Percentiles rank a stretch among this genome's conserved stretches.
Evolutionary conservation across 345 rosid species (phyloP).

Genomic region (Diplotaxis tenuifolia): DNA sequence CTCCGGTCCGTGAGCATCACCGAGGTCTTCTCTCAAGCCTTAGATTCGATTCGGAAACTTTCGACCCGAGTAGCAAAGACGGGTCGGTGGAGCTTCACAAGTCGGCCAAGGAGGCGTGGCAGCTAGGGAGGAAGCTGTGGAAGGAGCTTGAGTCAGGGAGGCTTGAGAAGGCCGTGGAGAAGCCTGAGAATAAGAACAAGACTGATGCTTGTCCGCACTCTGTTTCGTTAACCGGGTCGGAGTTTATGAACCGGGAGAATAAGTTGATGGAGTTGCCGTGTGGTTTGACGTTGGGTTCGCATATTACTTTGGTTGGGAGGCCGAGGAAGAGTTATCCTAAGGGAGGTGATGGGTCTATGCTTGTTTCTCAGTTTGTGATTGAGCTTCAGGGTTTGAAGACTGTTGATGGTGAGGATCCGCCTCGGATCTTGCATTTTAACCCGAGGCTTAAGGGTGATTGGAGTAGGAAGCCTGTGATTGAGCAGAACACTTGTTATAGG

Average conservation of each 20-base stretch:
- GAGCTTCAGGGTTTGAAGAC: slow-evolving; percentile 84
- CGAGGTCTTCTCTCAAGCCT: slow-evolving; percentile 57
- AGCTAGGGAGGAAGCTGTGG: slow-evolving; percentile 73
- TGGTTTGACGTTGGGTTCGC: slow-evolving; percentile 86
- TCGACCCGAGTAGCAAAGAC: slow-evolving; percentile 53
- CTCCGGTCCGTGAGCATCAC: slow-evolving; percentile 26
- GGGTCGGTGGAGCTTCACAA: slow-evolving; percentile 74
- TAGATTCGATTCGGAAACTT: slow-evolving; percentile 52
- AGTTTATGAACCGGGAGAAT: slow-evolving; percentile 47
- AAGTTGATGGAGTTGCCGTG: slow-evolving; percentile 70
- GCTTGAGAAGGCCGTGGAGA: slow-evolving; percentile 39
- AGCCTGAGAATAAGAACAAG: slow-evolving; percentile 36
- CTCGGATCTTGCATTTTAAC: slow-evolving; percentile 82
- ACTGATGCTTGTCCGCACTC: slow-evolving; percentile 66
- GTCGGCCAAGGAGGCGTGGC: slow-evolving; percentile 71
- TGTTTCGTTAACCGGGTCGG: slow-evolving; percentile 54
- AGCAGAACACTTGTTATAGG: slow-evolving; percentile 89
- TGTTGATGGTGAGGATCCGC: slow-evolving; percentile 96
- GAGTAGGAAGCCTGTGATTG: slow-evolving; percentile 81
- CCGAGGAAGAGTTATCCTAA: slow-evolving; percentile 61
- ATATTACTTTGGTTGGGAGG: slow-evolving; percentile 80
- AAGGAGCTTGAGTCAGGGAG: slow-evolving; percentile 55
- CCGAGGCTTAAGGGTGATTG: slow-evolving; percentile 94
- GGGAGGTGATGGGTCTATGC: slow-evolving; percentile 46
- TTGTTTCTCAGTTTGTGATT: slow-evolving; percentile 82